Conservation (phyloP, 257 asterid species). For the Marsdenia floribunda region DNA sequence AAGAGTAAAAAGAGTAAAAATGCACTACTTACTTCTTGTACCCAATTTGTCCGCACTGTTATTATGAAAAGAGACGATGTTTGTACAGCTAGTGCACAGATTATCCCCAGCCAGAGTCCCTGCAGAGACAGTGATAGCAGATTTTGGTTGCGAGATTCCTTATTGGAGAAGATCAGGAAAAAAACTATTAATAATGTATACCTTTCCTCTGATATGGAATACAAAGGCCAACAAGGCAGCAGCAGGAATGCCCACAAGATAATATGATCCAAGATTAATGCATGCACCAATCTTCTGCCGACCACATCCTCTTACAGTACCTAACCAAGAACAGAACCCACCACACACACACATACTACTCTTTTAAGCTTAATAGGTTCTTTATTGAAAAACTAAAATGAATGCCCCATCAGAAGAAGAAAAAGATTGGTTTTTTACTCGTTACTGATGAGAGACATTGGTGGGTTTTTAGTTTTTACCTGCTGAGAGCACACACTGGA, state of each 20-base stretch:
- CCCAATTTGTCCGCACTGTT: conserved; percentile 51
- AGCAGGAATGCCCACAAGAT: conserved; percentile 68
- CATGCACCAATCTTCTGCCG: conserved; percentile 83
- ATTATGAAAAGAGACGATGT: conserved; percentile 40
- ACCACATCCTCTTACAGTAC: conserved; percentile 76
- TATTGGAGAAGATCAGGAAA: not conserved
- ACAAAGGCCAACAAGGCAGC: conserved; percentile 62
- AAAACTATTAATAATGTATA: conserved; percentile 11
- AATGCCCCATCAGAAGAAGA: no score
- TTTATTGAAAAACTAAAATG: not conserved
- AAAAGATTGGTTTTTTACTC: not conserved
- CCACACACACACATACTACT: not conserved
- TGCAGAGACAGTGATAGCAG: conserved; percentile 10
- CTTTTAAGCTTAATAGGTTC: not conserved
- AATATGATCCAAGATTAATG: conserved; percentile 79
- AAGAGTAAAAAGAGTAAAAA: not conserved
- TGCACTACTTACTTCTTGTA: conserved; percentile 42
- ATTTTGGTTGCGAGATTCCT: not conserved
- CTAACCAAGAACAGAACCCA: conserved; percentile 21
- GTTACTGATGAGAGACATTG: not conserved
- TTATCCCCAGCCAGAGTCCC: conserved; percentile 81
- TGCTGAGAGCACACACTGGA: conserved; percentile 82
- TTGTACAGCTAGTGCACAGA: conserved; percentile 61
- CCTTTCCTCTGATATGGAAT: conserved; percentile 66
- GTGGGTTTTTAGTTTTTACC: conserved; percentile 28